A percentile compares a stretch with the other conserved stretches of the same genome.
phyloP scores from a whole-genome alignment of 2,329 filamentous ascomycete species.

The Sarocladium kiliense region DNA sequence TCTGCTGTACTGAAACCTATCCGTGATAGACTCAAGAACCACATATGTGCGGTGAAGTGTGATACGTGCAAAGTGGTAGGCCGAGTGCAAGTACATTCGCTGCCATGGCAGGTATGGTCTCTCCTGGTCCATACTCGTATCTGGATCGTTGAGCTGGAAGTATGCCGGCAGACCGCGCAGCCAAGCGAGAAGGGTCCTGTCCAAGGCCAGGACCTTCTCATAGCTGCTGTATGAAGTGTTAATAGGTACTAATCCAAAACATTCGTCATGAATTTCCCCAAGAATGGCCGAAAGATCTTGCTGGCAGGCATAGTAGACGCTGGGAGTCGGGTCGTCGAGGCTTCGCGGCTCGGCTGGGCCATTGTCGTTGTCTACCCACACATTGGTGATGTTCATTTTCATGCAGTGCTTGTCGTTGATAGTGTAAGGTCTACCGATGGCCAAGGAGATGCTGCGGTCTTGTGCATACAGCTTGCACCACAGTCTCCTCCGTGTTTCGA shows the following conservation, averaged over 20 bases:
- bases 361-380: conserved; percentile 31
- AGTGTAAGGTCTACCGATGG: conserved; percentile 32
- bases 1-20: conserved; percentile 31
- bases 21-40: conserved; percentile 32
- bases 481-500: conserved; percentile 30
- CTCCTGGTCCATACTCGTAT: conserved; percentile 22
- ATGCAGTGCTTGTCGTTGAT: conserved; percentile 33
- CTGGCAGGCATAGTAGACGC: conserved; percentile 24
- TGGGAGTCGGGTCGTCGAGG: conserved; percentile 24
- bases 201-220: conserved; percentile 29
- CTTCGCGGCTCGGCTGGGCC: conserved; percentile 14
- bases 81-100: conserved; percentile 31
- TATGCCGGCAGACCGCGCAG: conserved; percentile 25
- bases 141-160: conserved; percentile 26
- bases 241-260: conserved; percentile 25
- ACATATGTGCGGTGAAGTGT: conserved; percentile 34
- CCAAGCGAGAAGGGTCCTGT: conserved; percentile 27
- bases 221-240: conserved; percentile 25
- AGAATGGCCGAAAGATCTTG: conserved; percentile 29
- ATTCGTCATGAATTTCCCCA: conserved; percentile 33
- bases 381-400: conserved; percentile 29
- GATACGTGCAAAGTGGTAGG: conserved; percentile 33
- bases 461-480: conserved; percentile 35
- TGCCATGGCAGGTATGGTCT: conserved; percentile 30
- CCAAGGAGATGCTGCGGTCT: conserved; percentile 33